A percentile compares a stretch with the other conserved stretches of the same genome.
Conservation (phyloP, 495 filamentous ascomycete genomes). For the Monascus purpureus region DNA sequence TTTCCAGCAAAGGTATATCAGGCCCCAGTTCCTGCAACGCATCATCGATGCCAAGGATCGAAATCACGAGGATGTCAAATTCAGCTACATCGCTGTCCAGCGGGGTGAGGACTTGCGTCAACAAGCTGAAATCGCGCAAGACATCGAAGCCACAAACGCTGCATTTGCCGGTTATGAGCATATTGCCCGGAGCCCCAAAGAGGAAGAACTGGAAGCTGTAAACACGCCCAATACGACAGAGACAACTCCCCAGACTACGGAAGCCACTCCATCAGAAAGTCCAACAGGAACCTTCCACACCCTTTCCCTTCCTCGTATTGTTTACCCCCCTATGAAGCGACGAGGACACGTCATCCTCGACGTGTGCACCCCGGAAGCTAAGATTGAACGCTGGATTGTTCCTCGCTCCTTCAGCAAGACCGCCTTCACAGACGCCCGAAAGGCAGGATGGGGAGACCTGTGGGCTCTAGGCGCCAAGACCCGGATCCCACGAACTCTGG, state of each 20-base stretch:
- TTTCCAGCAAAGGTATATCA: conserved; percentile 77
- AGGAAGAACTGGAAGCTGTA: conserved; percentile 2
- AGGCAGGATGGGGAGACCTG: conserved; percentile 80
- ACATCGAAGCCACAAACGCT: conserved; percentile 27
- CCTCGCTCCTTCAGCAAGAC: conserved; percentile 64
- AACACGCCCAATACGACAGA: conserved; percentile 1
- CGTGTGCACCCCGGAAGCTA: conserved; percentile 73
- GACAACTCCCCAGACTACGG: background rate
- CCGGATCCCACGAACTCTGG: conserved; percentile 43
- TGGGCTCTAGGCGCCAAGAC: conserved; percentile 96
- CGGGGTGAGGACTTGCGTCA: conserved; percentile 49
- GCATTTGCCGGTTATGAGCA: conserved; percentile 39
- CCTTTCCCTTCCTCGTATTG: conserved; percentile 59
- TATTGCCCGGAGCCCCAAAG: conserved; percentile 4
- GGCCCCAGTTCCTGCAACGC: conserved; percentile 69
- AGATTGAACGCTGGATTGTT: conserved; percentile 89
- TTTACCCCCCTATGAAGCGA: conserved; percentile 74
- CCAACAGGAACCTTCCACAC: conserved; percentile 29
- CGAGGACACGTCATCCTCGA: conserved; percentile 80
- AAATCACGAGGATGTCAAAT: conserved; percentile 84
- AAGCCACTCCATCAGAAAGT: conserved; percentile 3
- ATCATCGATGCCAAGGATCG: conserved; percentile 53
- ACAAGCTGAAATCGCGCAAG: conserved; percentile 23
- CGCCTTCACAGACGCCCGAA: conserved; percentile 84
- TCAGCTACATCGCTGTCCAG: conserved; percentile 79